phyloP scores from a whole-genome alignment of 805 yeast genomes.

The Clavispora fructus region DNA sequence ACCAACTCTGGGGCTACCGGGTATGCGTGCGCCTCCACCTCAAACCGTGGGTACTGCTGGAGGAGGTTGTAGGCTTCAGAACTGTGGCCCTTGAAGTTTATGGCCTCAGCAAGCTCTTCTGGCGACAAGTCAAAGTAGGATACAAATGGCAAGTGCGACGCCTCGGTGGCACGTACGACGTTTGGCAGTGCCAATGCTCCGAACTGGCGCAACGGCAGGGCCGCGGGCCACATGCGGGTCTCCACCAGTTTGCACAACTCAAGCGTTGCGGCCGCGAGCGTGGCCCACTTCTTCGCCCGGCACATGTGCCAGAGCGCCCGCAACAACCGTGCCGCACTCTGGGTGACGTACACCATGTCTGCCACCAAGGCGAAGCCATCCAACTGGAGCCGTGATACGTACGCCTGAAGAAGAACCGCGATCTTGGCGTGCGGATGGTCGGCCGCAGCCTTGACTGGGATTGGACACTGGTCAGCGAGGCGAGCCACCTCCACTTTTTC shows the following conservation, averaged over 20 bases:
- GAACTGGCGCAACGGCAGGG: conserved; percentile 84
- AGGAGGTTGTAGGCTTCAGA: conserved; percentile 53
- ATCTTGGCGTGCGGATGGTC: conserved; percentile 74
- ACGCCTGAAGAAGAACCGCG: conserved; percentile 76
- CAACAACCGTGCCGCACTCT: conserved; percentile 84
- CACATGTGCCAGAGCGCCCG: conserved; percentile 83
- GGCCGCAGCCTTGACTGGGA: conserved; percentile 72
- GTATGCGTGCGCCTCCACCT: conserved; percentile 55
- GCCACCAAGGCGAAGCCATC: conserved; percentile 90
- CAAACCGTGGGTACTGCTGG: conserved; percentile 67
- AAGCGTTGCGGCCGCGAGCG: conserved; percentile 50
- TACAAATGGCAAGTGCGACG: conserved; percentile 77
- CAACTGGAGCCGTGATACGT: conserved; percentile 68
- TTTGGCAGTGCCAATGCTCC: conserved; percentile 60
- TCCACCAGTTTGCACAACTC: conserved; percentile 78
- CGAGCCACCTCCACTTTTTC: conserved; percentile 71
- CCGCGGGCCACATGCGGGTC: conserved; percentile 74
- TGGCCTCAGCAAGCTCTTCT: conserved; percentile 77
- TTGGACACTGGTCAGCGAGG: conserved; percentile 70
- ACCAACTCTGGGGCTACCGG: conserved; percentile 73
- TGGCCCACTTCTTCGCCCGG: conserved; percentile 66
- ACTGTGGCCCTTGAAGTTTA: conserved; percentile 67
- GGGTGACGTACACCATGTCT: conserved; percentile 90
- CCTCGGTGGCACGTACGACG: conserved; percentile 68
- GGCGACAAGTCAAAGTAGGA: conserved; percentile 67